A percentile compares a stretch with the other conserved stretches of the same genome.
phyloP scores from a whole-genome alignment of 345 rosid species.

The Eucalyptus curtisii region DNA sequence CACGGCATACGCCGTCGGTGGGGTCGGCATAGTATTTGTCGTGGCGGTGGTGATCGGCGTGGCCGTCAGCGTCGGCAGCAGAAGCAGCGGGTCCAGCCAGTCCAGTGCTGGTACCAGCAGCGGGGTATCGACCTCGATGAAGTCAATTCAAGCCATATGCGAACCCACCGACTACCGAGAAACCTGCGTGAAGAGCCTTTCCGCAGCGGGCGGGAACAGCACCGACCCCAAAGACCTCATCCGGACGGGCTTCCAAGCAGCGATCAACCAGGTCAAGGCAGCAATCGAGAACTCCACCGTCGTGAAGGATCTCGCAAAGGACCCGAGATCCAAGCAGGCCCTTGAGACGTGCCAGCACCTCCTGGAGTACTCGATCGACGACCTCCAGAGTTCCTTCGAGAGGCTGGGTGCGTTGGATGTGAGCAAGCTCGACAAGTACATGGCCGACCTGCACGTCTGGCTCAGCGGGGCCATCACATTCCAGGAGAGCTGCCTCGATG shows the following conservation, averaged over 20 bases:
- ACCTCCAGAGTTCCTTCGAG: conserved; percentile 30
- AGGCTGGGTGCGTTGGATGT: conserved; percentile 23
- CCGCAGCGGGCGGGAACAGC: conserved; percentile 20
- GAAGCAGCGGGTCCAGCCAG: neutral
- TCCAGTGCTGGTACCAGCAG: neutral
- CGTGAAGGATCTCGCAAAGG: conserved; percentile 20
- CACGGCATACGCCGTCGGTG: conserved; percentile 20
- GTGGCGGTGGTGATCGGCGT: conserved; percentile 60
- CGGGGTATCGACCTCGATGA: conserved; percentile 7
- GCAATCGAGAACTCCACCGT: conserved; percentile 29
- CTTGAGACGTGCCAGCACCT: conserved; percentile 36
- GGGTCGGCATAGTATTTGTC: conserved; percentile 34
- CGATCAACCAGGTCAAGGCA: conserved; percentile 18
- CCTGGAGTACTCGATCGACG: conserved; percentile 44
- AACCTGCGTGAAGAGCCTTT: conserved; percentile 36
- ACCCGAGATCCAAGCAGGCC: conserved; percentile 41
- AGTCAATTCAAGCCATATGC: conserved; percentile 48
- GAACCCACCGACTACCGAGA: conserved; percentile 44
- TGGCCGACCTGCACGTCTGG: conserved; percentile 54
- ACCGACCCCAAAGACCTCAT: conserved; percentile 51
- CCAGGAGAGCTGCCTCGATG: conserved; percentile 65
- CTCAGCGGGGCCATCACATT: conserved; percentile 66
- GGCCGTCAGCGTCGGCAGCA: conserved; percentile 13
- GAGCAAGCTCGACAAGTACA: conserved; percentile 6
- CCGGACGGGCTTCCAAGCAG: conserved; percentile 27